Conservation (phyloP, 352 stramenopile species). For the Phytophthora sp. region DNA sequence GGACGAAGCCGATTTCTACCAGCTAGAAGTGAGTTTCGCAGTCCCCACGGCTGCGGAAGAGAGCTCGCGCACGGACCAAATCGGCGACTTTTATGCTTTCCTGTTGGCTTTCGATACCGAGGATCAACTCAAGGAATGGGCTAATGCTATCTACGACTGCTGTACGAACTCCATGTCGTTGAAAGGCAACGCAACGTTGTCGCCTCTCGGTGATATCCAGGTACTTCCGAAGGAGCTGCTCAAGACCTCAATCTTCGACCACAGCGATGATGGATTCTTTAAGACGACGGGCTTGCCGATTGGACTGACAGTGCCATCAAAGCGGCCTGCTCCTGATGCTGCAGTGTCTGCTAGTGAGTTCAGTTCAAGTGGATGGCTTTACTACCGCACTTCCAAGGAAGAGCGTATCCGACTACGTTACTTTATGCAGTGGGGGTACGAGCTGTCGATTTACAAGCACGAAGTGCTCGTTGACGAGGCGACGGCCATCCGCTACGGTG, state of each 20-base stretch:
- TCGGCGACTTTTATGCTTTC: slow-evolving; percentile 81
- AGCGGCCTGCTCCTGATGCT: slow-evolving; percentile 19
- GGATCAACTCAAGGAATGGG: slow-evolving; percentile 74
- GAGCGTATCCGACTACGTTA: slow-evolving; percentile 85
- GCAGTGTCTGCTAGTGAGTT: slow-evolving; percentile 47
- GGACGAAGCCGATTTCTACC: slow-evolving; percentile 80
- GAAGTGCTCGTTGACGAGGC: slow-evolving; percentile 81
- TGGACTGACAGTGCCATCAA: slow-evolving; percentile 20
- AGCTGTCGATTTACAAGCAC: slow-evolving; percentile 92
- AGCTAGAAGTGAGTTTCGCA: slow-evolving; percentile 85
- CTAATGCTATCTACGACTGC: slow-evolving; percentile 81
- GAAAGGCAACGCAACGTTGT: slow-evolving; percentile 67
- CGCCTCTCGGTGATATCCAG: slow-evolving; percentile 74
- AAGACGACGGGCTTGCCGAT: slow-evolving; percentile 37
- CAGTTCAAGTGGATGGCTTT: slow-evolving; percentile 83
- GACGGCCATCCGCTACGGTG: slow-evolving; percentile 82
- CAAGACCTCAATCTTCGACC: slow-evolving; percentile 81
- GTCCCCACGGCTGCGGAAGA: slow-evolving; percentile 66
- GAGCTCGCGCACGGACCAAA: slow-evolving; percentile 66
- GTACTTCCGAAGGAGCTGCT: slow-evolving; percentile 85
- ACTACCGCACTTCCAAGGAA: slow-evolving; percentile 84
- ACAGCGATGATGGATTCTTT: slow-evolving; percentile 49
- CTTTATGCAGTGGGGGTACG: slow-evolving; percentile 89
- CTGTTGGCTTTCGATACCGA: slow-evolving; percentile 83
- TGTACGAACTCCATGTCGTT: slow-evolving; percentile 90